Evolutionary conservation across 139 green algal species (phyloP), one percentile per base, ranked within the genome.

Genomic region (Klebsormidium nitens): DNA sequence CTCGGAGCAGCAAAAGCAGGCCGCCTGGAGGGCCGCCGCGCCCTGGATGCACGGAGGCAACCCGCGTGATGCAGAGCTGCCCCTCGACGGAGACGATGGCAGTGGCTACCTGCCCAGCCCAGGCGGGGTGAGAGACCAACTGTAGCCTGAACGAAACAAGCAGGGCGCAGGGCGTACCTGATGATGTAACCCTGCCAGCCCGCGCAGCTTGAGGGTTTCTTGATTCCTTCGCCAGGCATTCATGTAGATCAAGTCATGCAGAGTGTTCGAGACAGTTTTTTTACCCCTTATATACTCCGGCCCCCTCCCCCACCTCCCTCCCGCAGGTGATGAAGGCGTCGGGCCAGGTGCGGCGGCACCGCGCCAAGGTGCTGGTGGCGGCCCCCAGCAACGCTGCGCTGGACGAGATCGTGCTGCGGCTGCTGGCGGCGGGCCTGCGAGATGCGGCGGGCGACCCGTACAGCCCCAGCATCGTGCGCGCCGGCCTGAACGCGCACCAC

Each of bases 31-130:
- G 26, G 42, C 23, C 1, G 69, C 76, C 2, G 70, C 69, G 5
- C 84, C 84, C 0, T 87, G 83, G 77, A 34, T 86, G 42, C n/a
- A 37, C 52, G 77, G 80, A 29, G 34, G 55, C 2, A 72, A 86
- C 46, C 74, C 83, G 1, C 64, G 71, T 28, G 68, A 76, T 59
- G 38, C 36, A 23, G 36, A 32, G 8, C 56, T 47, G 68, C 39
- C 14, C 5, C 29, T 56, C 2, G 37, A 38, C 19, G 17, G 36
- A 3, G 31, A n/a, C n/a, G n/a, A n/a, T n/a, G n/a, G n/a, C n/a
- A n/a, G n/a, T n/a, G n/a, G n/a, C n/a, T n/a, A n/a, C n/a, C n/a
- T n/a, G n/a, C n/a, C n/a, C n/a, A n/a, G n/a, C n/a, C n/a, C n/a
- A n/a, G n/a, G n/a, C n/a, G n/a, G n/a, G n/a, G n/a, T n/a, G n/a